phyloP scores from a whole-genome alignment of 768 basidiomycete species.

The Mycena indigotica region DNA sequence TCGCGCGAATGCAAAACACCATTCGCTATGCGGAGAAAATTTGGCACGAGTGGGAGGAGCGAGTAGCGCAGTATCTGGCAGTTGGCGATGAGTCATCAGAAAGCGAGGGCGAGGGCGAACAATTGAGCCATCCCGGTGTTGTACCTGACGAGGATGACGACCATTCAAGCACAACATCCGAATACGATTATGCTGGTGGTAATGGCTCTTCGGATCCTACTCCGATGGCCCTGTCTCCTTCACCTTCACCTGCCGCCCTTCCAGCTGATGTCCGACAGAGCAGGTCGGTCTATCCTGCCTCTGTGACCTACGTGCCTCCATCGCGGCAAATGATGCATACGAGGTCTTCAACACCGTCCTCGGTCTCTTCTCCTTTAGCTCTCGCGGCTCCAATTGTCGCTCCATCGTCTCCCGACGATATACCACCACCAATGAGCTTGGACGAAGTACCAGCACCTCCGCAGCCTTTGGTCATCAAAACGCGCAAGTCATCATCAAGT shows the following conservation, averaged over 20 bases:
- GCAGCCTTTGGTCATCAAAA: conserved; percentile 47
- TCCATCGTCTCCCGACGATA: conserved; percentile 58
- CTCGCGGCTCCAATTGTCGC: conserved; percentile 84
- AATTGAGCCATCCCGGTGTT: conserved; percentile 50
- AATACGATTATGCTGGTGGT: conserved; percentile 55
- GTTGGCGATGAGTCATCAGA: conserved; percentile 47
- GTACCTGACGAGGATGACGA: conserved; percentile 45
- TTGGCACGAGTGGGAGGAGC: conserved; percentile 95
- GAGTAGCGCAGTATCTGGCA: conserved; percentile 69
- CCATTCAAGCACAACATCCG: conserved; percentile 64
- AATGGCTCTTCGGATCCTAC: conserved; percentile 59
- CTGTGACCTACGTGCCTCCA: conserved; percentile 27
- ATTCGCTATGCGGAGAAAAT: conserved; percentile 97
- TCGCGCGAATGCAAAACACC: conserved; percentile 95
- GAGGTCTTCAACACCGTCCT: conserved; percentile 85
- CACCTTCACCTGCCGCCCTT: conserved; percentile 35
- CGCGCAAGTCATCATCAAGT: conserved; percentile 67
- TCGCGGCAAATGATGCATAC: conserved; percentile 61
- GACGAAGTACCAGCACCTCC: conserved; percentile 44
- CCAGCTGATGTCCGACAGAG: conserved; percentile 32
- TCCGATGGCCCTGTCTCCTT: conserved; percentile 63
- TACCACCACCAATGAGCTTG: conserved; percentile 65
- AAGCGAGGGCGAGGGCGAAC: conserved; percentile 31
- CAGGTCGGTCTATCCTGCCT: conserved; percentile 21
- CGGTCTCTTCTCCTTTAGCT: conserved; percentile 84